phyloP scores from a whole-genome alignment of 257 asterid species.

The Misopates orontium region DNA sequence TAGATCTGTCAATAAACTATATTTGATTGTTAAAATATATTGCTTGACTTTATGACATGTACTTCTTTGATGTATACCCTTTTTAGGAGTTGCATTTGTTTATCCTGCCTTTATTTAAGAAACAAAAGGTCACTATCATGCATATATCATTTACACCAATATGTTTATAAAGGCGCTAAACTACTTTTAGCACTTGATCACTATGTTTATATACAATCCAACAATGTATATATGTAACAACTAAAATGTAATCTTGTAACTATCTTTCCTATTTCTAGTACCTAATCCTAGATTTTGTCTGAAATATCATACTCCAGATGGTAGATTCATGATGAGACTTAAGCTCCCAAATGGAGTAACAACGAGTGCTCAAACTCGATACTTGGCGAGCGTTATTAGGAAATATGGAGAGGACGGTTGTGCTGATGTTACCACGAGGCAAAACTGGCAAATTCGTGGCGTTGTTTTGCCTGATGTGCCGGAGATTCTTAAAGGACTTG shows the following conservation, averaged over 20 bases:
- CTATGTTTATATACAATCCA: neutral
- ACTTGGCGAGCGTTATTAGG: slow-evolving; percentile 70
- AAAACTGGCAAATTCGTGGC: slow-evolving; percentile 97
- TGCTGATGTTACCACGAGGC: slow-evolving; percentile 91
- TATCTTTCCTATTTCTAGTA: neutral
- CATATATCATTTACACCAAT: neutral
- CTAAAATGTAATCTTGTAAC: neutral
- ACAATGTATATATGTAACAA: neutral
- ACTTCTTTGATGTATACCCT: neutral
- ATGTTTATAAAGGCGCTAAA: neutral
- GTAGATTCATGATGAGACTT: slow-evolving; percentile 95
- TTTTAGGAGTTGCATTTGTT: slow-evolving; percentile 2
- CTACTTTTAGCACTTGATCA: neutral
- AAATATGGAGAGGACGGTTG: slow-evolving; percentile 89
- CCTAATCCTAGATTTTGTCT: slow-evolving; percentile 11
- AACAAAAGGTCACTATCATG: neutral
- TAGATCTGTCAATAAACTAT: neutral
- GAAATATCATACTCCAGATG: slow-evolving; percentile 48
- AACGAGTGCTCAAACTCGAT: slow-evolving; percentile 82
- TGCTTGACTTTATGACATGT: neutral
- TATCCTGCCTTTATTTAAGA: neutral
- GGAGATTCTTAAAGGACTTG: slow-evolving; percentile 75
- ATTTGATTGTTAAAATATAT: neutral
- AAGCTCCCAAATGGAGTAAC: slow-evolving; percentile 98
- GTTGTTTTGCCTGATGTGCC: slow-evolving; percentile 87